Conservation (phyloP, 345 rosid species). For the Fremontodendron californicum region DNA sequence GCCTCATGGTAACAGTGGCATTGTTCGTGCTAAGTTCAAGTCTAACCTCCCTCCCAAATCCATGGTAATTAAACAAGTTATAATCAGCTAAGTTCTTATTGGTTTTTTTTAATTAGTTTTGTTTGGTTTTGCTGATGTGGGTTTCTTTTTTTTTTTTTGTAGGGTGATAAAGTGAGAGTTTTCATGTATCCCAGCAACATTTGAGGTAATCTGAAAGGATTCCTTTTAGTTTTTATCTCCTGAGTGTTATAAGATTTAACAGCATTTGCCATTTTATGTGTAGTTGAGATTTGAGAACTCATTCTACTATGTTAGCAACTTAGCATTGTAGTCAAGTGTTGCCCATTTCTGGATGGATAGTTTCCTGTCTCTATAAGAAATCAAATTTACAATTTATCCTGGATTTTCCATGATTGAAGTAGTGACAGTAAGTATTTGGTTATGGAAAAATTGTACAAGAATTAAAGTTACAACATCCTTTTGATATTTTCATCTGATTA, state of each 20-base stretch:
- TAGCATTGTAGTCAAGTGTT: too few species aligned
- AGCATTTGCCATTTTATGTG: neutral
- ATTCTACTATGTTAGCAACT: neutral
- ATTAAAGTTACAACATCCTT: neutral
- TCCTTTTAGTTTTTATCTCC: too few species aligned
- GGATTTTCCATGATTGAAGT: too few species aligned
- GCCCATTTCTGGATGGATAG: too few species aligned
- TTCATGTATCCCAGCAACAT: too few species aligned
- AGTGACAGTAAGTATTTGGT: too few species aligned
- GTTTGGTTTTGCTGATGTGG: neutral
- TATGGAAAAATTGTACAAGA: too few species aligned
- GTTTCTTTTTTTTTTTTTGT: neutral
- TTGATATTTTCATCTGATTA: neutral
- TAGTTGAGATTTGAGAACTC: neutral
- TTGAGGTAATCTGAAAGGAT: neutral
- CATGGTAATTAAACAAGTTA: conserved; percentile 35
- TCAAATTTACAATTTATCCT: too few species aligned
- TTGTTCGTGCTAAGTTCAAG: conserved; percentile 66
- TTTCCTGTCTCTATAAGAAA: too few species aligned
- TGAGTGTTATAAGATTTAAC: neutral
- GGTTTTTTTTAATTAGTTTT: neutral
- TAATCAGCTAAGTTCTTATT: neutral
- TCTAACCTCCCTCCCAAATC: conserved; percentile 66
- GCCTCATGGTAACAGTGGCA: conserved; percentile 74
- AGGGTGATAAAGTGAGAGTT: conserved; percentile 54